Evolutionary conservation across 371 early-diverging fungal species (phyloP), one percentile per base, ranked within the genome.

Genomic region (Zychaea mexicana): DNA sequence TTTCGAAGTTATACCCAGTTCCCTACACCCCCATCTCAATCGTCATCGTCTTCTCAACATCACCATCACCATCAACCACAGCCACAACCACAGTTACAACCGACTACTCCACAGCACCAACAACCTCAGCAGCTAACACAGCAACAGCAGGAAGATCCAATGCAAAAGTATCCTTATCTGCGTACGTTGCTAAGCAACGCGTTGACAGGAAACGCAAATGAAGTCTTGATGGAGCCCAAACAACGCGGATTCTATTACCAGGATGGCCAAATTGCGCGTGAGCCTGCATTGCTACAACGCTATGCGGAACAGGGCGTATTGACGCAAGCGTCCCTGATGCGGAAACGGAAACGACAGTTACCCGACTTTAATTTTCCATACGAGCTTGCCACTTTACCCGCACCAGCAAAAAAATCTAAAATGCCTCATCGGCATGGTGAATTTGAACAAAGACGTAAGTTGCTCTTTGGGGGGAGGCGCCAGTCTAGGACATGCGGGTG

Each of bases 341-440:
- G 72, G 10, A 73, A 73, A 55, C 64, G 73, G 21, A 61, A 60
- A 56, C 62, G 66, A 6, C 70, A 66, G 32, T 38, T 32, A 8
- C 33, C 65, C 2, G 70, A 66, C 24, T 21, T 24, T 19, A 26
- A 53, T 26, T 52, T 32, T n/a, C 59, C 65, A n/a, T 57, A 57
- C 31, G 52, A 60, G 15, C 38, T 65, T 26, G 30, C 62, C 27
- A 56, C 66, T 21, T 26, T 59, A 17, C 36, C 66, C 19, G 62
- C 54, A 22, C 46, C 69, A 21, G 28, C 62, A 30, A 81, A 78
- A 60, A 81, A 81, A 57, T 71, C 76, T 13, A 81, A 81, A 60
- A 74, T 76, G 4, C 82, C 82, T 45, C 82, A 81, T 60, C 67
- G 82, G 27, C 77, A 81, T 56, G 82, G 82, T 24, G 78, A 78